A percentile compares a stretch with the other conserved stretches of the same genome.
These are phyloP conservation scores for Hypsizygus marmoreus DNA, from an alignment of 768 basidiomycete genomes.

Conservation along the genomic window DNA sequence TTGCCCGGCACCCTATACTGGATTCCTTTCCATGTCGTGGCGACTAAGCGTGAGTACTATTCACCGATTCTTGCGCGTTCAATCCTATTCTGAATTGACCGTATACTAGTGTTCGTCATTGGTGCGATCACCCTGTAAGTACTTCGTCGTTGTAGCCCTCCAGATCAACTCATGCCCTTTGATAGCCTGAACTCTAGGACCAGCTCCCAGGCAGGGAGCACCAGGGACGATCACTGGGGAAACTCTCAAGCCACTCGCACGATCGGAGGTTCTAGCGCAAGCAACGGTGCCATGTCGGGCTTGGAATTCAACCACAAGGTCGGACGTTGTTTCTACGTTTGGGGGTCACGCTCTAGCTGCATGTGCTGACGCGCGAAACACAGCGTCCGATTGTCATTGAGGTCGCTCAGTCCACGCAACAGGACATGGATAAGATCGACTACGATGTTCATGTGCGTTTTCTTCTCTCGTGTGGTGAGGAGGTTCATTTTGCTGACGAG, in stretches of 20 bases:
- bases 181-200: conserved; percentile 7
- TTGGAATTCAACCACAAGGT: conserved; percentile 15
- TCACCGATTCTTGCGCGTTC: neutral
- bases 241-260: conserved; percentile 10
- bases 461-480: no score
- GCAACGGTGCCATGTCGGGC: conserved; percentile 3
- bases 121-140: conserved; percentile 18
- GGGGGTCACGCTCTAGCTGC: no score
- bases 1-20: conserved; percentile 15
- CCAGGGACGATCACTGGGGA: conserved; percentile 4
- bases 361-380: neutral
- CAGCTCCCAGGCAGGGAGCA: conserved; percentile 4
- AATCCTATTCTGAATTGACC: neutral
- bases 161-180: neutral
- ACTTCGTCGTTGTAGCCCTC: no score
- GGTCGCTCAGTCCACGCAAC: conserved; percentile 11
- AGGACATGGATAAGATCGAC: conserved; percentile 2
- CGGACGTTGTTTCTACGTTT: no score
- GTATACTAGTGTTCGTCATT: conserved; percentile 16
- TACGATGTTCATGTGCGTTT: neutral
- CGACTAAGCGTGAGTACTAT: conserved; percentile 11
- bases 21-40: conserved; percentile 16
- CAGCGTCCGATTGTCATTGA: conserved; percentile 15
- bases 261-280: conserved; percentile 7
- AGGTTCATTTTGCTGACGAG: no score